Evolutionary conservation across 768 basidiomycete species (phyloP), one percentile per base, ranked within the genome.

Genomic region (Suillus hirtellus): DNA sequence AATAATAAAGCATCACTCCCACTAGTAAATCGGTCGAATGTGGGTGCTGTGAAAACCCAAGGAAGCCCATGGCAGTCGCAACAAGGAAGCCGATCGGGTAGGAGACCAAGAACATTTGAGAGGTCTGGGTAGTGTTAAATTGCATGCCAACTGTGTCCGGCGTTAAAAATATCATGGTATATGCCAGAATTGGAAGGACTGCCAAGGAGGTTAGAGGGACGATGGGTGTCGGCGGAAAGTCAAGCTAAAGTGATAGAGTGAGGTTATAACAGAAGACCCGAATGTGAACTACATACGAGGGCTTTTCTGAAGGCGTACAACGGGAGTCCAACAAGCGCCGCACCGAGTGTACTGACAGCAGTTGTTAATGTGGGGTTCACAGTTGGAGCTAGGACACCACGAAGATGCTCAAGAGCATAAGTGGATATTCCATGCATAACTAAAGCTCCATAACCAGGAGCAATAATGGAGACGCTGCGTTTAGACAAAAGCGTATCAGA

Each of bases 401-500:
- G 76, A 4, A 89, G 86, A 66, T 90, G 85, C 54, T 90, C 87
- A 49, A 89, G 75, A 31, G 83, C 86, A 63, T 76, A 84, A 0
- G 89, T 86, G 3, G 84, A 78, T 24, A 89, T 67, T 3, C 84
- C 85, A 70, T 92, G 83, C 2, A 88, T 67, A 17, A 82, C 65
- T 12, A 92, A 72, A 3, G 89, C 90, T 8, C 82, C 82, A 75
- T 93, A 92, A 17, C 88, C 89, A 3, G 87, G 88, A 34, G 86
- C 64, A 55, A 80, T 77, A 44, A 43, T 66, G 81, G 68, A 61
- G 76, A 80, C 37, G 70, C 66, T n/a, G 73, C 68, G 55, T 71
- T 81, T 63, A 76, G 79, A 70, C 75, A 80, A 71, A 1, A 61
- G 71, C 21, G 83, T 77, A 71, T 92, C 90, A 19, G 83, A 82